Percentiles rank a stretch among this genome's conserved stretches.
These are phyloP conservation scores for Orychophragmus violaceus DNA, from an alignment of 345 rosid genomes.

Conservation along the genomic window DNA sequence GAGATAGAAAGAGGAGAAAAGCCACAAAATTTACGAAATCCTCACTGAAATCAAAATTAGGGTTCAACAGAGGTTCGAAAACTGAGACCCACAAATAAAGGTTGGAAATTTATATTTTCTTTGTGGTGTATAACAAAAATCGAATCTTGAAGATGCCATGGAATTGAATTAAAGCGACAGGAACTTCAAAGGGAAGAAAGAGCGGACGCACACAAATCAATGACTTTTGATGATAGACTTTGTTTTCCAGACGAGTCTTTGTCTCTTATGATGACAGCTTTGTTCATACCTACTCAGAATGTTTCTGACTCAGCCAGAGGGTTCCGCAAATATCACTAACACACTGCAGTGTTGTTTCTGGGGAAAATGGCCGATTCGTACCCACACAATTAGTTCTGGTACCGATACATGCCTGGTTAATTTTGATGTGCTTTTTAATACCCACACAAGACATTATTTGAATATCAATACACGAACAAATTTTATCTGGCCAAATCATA, in stretches of 20 bases:
- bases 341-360: too few relatives aligned
- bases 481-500: too few relatives aligned
- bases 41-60: background rate
- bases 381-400: too few relatives aligned
- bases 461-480: too few relatives aligned
- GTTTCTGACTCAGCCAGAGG: background rate
- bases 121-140: background rate
- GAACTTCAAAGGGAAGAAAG: background rate
- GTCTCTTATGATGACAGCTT: background rate
- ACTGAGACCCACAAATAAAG: conserved; percentile 13
- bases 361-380: too few relatives aligned
- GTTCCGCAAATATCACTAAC: too few relatives aligned
- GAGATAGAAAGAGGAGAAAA: background rate
- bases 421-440: too few relatives aligned
- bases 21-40: too few relatives aligned
- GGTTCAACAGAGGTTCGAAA: conserved; percentile 5
- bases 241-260: background rate
- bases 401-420: too few relatives aligned
- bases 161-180: conserved; percentile 14
- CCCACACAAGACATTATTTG: too few relatives aligned
- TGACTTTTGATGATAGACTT: conserved; percentile 12
- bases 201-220: conserved; percentile 15
- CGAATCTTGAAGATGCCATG: conserved; percentile 13
- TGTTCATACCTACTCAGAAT: background rate
- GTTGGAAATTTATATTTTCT: background rate